Base-by-base conservation (phyloP, 768 basidiomycete species). In the Xanthoconium purpureum region DNA sequence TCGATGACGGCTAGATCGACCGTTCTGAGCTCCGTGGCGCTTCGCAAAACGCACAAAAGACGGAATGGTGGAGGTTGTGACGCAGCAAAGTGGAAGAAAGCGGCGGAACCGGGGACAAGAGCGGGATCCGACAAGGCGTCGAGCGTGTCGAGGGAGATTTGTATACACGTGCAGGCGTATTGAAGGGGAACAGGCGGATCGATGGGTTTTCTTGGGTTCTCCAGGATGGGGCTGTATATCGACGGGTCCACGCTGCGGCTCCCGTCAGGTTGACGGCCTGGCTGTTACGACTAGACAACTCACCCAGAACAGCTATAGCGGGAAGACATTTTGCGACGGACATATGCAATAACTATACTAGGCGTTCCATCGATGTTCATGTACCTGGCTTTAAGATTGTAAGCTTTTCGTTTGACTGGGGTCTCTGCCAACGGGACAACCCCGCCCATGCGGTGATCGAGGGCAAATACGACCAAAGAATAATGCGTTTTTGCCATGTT, bases 321-420 rank as follows among this genome's bases (percentile, higher is more conserved):
- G 8, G 63, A 55, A 32, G 54, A 52, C 15, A 62, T 63, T 47
- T 75, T 73, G 45, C 81, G 71, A 11, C 77, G 73, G 3, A 78
- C 66, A 63, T 78, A 86, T 0, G 81, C 78, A 24, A 88, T 79
- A 68, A 82, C 77, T 39, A 89, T 80, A 8, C 83, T 84, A 63
- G 72, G 63, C 60, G 65, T 47, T 56, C 78, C 59, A 64, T 68
- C 64, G 43, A 76, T 70, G 20, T 72, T 73, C 77, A 84, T 78
- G 60, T 85, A 88, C 63, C 81, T 83, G 28, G 84, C 87, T 59
- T 81, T 77, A 4, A 89, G 58, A 47, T 79, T 73, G 62, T 80
- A 85, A 0, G 82, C 84, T 65, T 82, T 84, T 36, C 71, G 71
- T 45, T 70, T 70, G 5, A 81, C 82, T 0, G 74, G 74, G 32